These are phyloP conservation scores for Conringia planisiliqua DNA, from an alignment of 345 rosid species.

Conservation along the genomic window DNA sequence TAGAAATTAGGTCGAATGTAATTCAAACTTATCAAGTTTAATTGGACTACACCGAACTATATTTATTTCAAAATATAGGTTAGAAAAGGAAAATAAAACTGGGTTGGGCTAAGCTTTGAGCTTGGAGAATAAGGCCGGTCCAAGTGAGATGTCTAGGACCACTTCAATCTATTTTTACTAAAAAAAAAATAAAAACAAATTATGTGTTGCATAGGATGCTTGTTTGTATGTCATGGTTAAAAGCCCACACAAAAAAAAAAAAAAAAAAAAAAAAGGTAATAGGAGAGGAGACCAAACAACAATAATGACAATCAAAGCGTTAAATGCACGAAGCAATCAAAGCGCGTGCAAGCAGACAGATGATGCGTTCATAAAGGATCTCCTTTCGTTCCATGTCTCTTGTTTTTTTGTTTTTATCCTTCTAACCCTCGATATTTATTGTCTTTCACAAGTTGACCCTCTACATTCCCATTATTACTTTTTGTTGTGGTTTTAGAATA, in stretches of 20 bases:
- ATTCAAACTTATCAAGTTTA: neutral
- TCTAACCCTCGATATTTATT: neutral
- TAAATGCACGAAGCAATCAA: slow-evolving; percentile 29
- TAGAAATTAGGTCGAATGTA: neutral
- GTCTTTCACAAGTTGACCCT: neutral
- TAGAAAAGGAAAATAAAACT: neutral
- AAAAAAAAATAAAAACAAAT: neutral
- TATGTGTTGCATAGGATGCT: slow-evolving; percentile 13
- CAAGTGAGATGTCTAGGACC: neutral
- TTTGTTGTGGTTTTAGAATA: neutral
- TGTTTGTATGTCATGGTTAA: neutral
- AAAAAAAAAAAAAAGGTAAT: neutral
- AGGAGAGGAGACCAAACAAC: neutral
- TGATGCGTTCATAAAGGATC: slow-evolving; percentile 14
- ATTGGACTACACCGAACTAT: neutral
- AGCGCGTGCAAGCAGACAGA: slow-evolving; percentile 28
- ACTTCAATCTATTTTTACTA: neutral
- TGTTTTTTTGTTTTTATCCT: neutral
- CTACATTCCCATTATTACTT: neutral
- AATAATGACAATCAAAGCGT: slow-evolving; percentile 24
- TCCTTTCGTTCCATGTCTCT: slow-evolving; percentile 1
- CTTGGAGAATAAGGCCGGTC: neutral
- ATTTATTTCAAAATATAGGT: neutral
- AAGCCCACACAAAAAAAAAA: neutral
- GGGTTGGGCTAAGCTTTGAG: slow-evolving; percentile 8